These are phyloP conservation scores for Camelina hispida DNA, from an alignment of 345 rosid species.

Conservation along the genomic window DNA sequence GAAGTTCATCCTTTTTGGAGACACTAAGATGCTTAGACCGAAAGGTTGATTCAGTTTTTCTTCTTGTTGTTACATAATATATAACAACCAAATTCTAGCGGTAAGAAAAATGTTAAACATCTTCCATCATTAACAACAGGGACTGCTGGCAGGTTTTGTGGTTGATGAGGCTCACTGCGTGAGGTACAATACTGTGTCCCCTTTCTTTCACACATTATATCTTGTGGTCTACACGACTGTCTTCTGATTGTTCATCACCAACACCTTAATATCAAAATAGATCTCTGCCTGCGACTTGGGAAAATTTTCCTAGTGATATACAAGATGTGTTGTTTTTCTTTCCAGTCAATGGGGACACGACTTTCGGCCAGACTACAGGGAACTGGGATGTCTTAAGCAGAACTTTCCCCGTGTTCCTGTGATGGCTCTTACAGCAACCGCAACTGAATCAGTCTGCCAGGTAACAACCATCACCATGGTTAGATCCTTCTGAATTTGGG, in stretches of 20 bases:
- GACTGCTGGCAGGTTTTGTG: constrained; percentile 78
- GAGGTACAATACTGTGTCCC: constrained; percentile 54
- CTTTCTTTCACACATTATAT: not conserved
- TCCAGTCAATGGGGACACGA: constrained; percentile 99
- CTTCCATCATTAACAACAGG: constrained; percentile 49
- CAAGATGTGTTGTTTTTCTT: constrained; percentile 23
- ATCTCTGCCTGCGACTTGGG: constrained; percentile 1
- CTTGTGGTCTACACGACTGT: constrained; percentile 7
- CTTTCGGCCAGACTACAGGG: constrained; percentile 93
- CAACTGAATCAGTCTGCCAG: constrained; percentile 75
- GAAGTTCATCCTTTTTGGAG: constrained; percentile 69
- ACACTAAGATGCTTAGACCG: constrained; percentile 60
- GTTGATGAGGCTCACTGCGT: constrained; percentile 97
- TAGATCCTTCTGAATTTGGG: not conserved
- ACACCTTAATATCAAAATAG: constrained; percentile 1
- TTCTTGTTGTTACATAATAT: constrained; percentile 1
- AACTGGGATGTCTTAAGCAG: constrained; percentile 81
- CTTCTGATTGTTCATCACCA: constrained; percentile 6
- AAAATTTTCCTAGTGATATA: constrained; percentile 10
- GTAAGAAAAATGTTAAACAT: not conserved
- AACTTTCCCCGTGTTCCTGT: constrained; percentile 71
- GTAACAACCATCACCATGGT: constrained; percentile 44
- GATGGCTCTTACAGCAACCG: constrained; percentile 92
- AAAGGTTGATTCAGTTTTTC: constrained; percentile 54
- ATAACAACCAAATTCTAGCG: not conserved